Evolutionary conservation across 805 yeast species (phyloP).

Genomic region (Cyberlindnera amylophila): DNA sequence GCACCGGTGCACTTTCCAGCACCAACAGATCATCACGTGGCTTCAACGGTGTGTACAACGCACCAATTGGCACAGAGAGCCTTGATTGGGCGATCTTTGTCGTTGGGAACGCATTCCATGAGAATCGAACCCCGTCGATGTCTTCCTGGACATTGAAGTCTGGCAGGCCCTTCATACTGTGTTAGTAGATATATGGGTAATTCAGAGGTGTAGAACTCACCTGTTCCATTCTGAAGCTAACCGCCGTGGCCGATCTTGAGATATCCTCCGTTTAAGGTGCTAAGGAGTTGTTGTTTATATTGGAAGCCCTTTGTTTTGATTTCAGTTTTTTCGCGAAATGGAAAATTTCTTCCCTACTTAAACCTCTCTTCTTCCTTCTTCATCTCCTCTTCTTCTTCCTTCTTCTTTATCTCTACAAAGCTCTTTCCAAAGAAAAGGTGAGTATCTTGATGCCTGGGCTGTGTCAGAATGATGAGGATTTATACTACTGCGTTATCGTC

Average conservation of each 20-base stretch:
- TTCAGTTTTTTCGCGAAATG: neutral
- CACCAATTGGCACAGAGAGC: conserved; percentile 51
- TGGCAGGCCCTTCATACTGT: too few relatives aligned
- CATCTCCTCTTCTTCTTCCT: neutral
- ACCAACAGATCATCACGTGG: conserved; percentile 37
- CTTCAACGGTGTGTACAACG: conserved; percentile 57
- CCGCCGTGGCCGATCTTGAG: neutral
- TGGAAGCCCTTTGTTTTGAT: neutral
- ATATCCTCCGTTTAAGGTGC: too few relatives aligned
- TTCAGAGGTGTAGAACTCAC: neutral
- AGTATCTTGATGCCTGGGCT: too few relatives aligned
- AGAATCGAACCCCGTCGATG: conserved; percentile 53
- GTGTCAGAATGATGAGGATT: conserved; percentile 23
- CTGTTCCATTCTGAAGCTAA: neutral
- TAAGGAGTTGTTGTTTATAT: too few relatives aligned
- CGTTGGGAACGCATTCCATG: conserved; percentile 59
- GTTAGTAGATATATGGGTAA: neutral
- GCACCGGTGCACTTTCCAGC: conserved; percentile 39
- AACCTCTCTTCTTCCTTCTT: neutral
- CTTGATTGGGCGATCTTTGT: conserved; percentile 50
- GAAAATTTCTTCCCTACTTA: neutral
- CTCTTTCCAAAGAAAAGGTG: neutral
- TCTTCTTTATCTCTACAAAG: neutral
- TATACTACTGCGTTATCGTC: conserved; percentile 33
- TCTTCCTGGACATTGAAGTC: conserved; percentile 17